Evolutionary conservation across 306 rosid genomes (phyloP).

Genomic region (Citrullus amarus): DNA sequence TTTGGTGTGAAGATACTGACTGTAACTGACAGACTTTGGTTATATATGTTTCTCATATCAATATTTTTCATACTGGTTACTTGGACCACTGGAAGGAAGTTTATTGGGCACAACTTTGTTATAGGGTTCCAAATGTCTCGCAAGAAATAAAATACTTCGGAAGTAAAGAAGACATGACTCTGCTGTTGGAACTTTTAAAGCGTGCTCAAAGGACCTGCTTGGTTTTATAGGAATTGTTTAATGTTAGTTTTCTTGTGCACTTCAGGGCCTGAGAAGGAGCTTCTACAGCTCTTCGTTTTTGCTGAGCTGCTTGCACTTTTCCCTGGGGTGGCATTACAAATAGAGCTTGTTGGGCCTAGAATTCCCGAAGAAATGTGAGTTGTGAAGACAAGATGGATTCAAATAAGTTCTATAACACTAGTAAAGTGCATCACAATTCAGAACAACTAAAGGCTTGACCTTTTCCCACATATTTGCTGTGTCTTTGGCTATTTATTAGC

Average conservation of each 20-base stretch:
- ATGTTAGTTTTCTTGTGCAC: too few species aligned
- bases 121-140: not conserved
- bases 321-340: conserved; percentile 44
- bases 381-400: not conserved
- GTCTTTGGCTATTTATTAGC: not conserved
- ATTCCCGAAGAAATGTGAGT: conserved; percentile 63
- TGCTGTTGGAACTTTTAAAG: not conserved
- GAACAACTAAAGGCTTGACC: not conserved
- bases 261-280: conserved; percentile 86
- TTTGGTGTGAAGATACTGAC: not conserved
- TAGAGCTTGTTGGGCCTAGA: conserved; percentile 78
- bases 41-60: not conserved
- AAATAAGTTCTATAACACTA: not conserved
- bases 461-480: not conserved
- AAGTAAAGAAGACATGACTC: not conserved
- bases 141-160: not conserved
- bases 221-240: too few species aligned
- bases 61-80: not conserved
- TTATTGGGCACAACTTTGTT: not conserved
- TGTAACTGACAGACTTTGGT: not conserved
- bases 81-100: not conserved
- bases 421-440: not conserved
- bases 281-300: conserved; percentile 66
- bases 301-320: conserved; percentile 69
- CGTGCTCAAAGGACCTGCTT: not conserved